Conservation (phyloP, 1,284 basidiomycete genomes). For the Agaricales sp. region DNA sequence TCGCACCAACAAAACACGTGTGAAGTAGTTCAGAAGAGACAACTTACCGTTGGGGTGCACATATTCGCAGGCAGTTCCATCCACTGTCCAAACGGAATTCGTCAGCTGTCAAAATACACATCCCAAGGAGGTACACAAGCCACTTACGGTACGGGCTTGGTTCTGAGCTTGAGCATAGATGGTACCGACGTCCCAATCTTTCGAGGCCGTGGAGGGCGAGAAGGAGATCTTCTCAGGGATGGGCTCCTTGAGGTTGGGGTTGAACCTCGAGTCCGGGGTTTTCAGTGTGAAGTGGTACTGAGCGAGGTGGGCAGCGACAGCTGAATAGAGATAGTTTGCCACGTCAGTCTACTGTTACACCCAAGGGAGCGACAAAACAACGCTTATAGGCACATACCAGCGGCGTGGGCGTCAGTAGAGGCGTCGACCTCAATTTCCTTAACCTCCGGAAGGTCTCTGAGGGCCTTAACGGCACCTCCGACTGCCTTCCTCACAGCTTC, state of each 20-base stretch:
- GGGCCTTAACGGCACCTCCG: constrained; percentile 55
- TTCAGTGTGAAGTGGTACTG: constrained; percentile 70
- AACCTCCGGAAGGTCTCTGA: constrained; percentile 49
- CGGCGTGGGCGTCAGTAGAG: constrained; percentile 61
- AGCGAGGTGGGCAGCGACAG: constrained; percentile 69
- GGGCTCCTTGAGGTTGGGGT: constrained; percentile 38
- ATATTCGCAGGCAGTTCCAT: constrained; percentile 82
- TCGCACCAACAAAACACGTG: too few species aligned
- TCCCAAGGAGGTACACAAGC: neutral
- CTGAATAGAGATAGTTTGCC: constrained; percentile 25
- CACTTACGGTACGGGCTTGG: constrained; percentile 62
- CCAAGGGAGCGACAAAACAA: constrained; percentile 4
- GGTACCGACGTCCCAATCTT: constrained; percentile 63
- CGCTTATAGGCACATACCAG: too few species aligned
- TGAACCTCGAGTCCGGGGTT: constrained; percentile 49
- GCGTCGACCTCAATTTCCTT: constrained; percentile 52
- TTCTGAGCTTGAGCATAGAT: constrained; percentile 78
- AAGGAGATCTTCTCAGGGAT: constrained; percentile 39
- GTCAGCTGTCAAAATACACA: neutral
- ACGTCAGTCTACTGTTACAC: constrained; percentile 4
- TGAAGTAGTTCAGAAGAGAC: too few species aligned
- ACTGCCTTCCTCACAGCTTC: constrained; percentile 60
- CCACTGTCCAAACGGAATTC: constrained; percentile 31
- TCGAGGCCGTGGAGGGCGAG: constrained; percentile 30
- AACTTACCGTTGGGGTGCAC: constrained; percentile 62